phyloP scores from a whole-genome alignment of 1,139 yeast genomes.

The Geotrichum bryndzae region DNA sequence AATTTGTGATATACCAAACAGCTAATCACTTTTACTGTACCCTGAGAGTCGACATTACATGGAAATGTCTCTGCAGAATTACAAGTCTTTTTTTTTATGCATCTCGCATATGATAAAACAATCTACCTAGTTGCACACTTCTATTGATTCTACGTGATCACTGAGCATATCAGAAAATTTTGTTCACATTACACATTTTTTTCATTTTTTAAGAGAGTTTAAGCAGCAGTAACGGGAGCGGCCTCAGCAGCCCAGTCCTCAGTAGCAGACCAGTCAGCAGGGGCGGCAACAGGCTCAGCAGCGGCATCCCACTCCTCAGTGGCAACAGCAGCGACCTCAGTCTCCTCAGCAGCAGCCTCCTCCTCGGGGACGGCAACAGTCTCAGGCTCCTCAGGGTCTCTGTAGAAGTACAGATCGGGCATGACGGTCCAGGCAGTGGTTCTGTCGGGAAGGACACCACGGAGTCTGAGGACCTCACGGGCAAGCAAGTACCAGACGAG shows the following conservation, averaged over 20 bases:
- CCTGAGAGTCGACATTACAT: too few species aligned
- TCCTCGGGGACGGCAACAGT: slow-evolving; percentile 56
- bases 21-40: too few species aligned
- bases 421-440: slow-evolving; percentile 96
- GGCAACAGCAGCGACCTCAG: slow-evolving; percentile 51
- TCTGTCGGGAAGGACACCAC: slow-evolving; percentile 98
- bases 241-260: slow-evolving; percentile 61
- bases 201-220: background rate
- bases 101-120: too few species aligned
- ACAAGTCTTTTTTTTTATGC: too few species aligned
- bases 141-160: too few species aligned
- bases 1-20: too few species aligned
- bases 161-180: background rate
- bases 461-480: slow-evolving; percentile 98
- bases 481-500: slow-evolving; percentile 99
- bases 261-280: slow-evolving; percentile 46
- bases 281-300: slow-evolving; percentile 50
- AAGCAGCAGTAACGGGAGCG: slow-evolving; percentile 31
- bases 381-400: slow-evolving; percentile 99
- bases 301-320: slow-evolving; percentile 78
- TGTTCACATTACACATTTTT: background rate
- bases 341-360: slow-evolving; percentile 53
- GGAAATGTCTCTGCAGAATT: too few species aligned
- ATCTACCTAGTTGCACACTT: too few species aligned
- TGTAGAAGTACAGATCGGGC: slow-evolving; percentile 99